Percentiles rank a stretch among this genome's conserved stretches.
Evolutionary conservation across 2,329 filamentous ascomycete species (phyloP).

Genomic region (Tolypocladium ophioglossoides): DNA sequence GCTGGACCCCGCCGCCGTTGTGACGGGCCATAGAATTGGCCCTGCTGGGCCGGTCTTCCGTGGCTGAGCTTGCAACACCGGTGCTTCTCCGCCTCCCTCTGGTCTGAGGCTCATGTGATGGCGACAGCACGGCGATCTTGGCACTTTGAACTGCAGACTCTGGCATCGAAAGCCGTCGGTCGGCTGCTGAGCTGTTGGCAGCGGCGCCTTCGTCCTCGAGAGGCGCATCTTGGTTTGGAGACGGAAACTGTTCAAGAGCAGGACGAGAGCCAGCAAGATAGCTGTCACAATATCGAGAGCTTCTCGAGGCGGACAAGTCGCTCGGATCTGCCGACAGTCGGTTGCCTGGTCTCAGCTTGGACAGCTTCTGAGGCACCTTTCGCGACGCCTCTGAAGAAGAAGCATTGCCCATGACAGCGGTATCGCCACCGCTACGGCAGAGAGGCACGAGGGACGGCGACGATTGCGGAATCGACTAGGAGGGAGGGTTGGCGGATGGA

Average conservation of each 20-base stretch:
- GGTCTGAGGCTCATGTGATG: background rate
- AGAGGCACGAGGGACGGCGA: background rate
- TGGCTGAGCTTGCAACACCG: background rate
- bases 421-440: background rate
- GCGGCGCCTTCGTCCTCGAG: background rate
- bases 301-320: constrained; percentile 3
- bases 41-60: background rate
- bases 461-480: background rate
- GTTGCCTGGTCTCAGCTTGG: constrained; percentile 35
- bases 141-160: background rate
- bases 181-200: background rate
- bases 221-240: background rate
- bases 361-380: constrained; percentile 35
- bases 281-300: constrained; percentile 18
- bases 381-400: constrained; percentile 33
- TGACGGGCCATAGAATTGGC: constrained; percentile 3
- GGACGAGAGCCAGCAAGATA: constrained; percentile 18
- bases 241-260: background rate
- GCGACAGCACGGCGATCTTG: background rate
- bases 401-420: constrained; percentile 36
- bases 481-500: background rate
- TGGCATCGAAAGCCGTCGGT: background rate
- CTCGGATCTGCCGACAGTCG: constrained; percentile 21
- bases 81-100: background rate
- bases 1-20: background rate